Evolutionary conservation across 1,284 basidiomycete species (phyloP), one percentile per base, ranked within the genome.

Genomic region (Porodaedalea pini): DNA sequence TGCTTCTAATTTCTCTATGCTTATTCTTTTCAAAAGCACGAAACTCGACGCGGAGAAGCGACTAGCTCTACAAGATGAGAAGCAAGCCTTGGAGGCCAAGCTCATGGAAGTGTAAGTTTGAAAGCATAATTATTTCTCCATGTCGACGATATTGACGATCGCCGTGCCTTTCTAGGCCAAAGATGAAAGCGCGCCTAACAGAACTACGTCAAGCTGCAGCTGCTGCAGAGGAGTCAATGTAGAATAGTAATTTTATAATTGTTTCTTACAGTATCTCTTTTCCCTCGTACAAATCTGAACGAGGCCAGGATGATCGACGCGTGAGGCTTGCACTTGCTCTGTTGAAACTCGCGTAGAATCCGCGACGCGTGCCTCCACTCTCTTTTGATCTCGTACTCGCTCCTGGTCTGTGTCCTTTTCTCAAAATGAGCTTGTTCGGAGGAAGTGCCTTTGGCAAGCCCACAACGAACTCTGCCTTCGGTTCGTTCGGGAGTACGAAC

Each of bases 1-100:
- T 63, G 50, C 43, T 52, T 39, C 47, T 39, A 32, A 37, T 43
- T 25, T 40, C 21, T 54, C 60, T 54, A 53, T 25, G 27, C 45
- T 47, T 6, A 41, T 44, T 17, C 45, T 54, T 21, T 65, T 27
- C 2, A 21, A 32, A 6, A 93, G 90, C 70, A 93, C 92, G 17
- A 87, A 92, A 68, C 77, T 99, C 31, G 90, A 98, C 67, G 91
- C 94, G 7, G 92, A 97, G 73, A 91, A 88, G 71, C 83, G 97
- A 23, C 76, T 98, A 48, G 91, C 89, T 1, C 75, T 98, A 51
- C 94, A 98, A 72, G 93, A 96, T 70, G 94, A 98, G 80, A 97
- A 95, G 72, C 90, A 94, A 70, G 80, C 78, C 17, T 68, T 94
- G 43, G 90, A 93, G 66, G 76, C 85, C 31, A 92, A 88, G 67